Evolutionary conservation across 257 asterid genomes (phyloP), one percentile per base, ranked within the genome.

Genomic region (Fraxinus quadrangulata): DNA sequence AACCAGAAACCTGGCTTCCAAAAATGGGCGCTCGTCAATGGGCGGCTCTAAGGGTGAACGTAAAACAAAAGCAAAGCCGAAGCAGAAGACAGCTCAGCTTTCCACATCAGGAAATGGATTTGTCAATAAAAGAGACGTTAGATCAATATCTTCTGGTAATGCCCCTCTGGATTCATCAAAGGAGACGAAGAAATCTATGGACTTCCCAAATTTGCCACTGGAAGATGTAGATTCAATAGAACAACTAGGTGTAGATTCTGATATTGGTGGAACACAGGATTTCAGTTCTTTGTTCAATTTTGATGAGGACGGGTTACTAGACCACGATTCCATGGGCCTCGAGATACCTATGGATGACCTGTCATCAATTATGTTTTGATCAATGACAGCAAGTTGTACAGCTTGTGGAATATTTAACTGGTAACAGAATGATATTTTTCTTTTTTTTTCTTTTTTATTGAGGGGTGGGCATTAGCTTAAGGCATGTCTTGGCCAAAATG

Each of bases 281-380:
- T 77, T 96, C 51, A 93, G 83, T 82, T 68, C 97, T 19, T 96
- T 96, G 97, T 90, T 96, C 85, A 90, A 85, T 88, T 95, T 93
- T 71, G 99, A 93, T 1, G 93, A 85, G 45, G 98, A 93, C 61
- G 88, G 89, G 30, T 33, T 86, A 49, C 90, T 77, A 79, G 99
- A 91, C 72, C 87, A 87, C 39, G 96, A 90, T 74, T 70, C 85
- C n/a, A 77, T 82, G 49, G 99, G 98, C 56, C 98, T 96, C 3
- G 89, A 82, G 75, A 92, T 93, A 74, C 99, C 99, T 1, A 92
- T 87, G 94, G 99, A 96, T 34, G 96, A 96, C 84, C 93, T 95
- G 72, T 76, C 96, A 0, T 78, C 92, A 74, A 78, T 87, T 75
- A 89, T 90, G 90, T 93, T 93, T 81, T 93, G 87, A 90, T 81